Evolutionary conservation across 257 asterid species (phyloP).

Genomic region (Mentha longifolia): DNA sequence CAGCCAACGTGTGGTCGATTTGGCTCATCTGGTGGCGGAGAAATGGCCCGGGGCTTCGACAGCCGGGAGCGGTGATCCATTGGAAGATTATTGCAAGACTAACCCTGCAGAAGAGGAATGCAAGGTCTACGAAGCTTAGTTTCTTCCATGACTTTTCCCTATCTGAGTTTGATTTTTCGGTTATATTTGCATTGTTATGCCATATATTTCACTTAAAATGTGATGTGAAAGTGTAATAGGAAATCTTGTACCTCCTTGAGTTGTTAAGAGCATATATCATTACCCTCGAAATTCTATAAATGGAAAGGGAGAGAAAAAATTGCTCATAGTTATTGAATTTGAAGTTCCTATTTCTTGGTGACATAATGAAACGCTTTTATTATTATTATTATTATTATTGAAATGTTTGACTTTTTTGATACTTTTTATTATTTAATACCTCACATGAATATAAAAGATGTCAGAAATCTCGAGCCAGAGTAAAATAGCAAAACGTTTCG

Average conservation of each 20-base stretch:
- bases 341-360: too few species aligned
- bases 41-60: slow-evolving; percentile 75
- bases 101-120: slow-evolving; percentile 87
- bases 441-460: too few species aligned
- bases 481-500: too few species aligned
- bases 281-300: background rate
- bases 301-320: background rate
- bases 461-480: too few species aligned
- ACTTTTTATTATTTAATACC: too few species aligned
- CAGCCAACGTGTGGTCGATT: slow-evolving; percentile 95
- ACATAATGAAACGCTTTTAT: too few species aligned
- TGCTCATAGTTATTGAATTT: background rate
- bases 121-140: slow-evolving; percentile 74
- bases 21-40: slow-evolving; percentile 85
- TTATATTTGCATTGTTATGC: background rate
- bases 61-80: slow-evolving; percentile 70
- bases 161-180: background rate
- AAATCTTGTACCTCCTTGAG: background rate
- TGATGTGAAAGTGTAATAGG: background rate
- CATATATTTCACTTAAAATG: background rate
- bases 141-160: background rate
- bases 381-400: too few species aligned
- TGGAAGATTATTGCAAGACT: slow-evolving; percentile 82
- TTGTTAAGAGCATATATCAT: background rate
- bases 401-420: too few species aligned